A percentile compares a stretch with the other conserved stretches of the same genome.
Evolutionary conservation across 2,329 filamentous ascomycete genomes (phyloP).

Genomic region (Chrysosporium queenslandicum): DNA sequence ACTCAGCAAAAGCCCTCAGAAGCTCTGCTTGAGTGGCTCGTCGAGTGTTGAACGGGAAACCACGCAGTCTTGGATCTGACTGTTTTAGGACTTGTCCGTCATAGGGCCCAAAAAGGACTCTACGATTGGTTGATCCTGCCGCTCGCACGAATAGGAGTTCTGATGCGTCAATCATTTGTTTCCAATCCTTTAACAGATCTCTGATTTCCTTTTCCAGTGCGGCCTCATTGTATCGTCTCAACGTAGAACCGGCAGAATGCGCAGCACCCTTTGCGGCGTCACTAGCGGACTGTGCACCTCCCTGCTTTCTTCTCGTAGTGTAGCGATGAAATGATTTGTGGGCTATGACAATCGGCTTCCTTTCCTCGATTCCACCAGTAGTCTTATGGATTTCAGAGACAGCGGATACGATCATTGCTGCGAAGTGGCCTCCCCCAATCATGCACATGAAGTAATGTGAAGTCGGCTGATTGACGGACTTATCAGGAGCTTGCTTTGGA

Average conservation of each 20-base stretch:
- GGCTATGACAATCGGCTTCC: constrained; percentile 76
- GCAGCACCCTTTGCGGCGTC: constrained; percentile 89
- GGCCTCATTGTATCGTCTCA: constrained; percentile 89
- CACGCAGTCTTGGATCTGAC: constrained; percentile 69
- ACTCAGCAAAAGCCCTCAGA: constrained; percentile 86
- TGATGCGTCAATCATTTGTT: constrained; percentile 67
- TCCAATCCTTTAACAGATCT: constrained; percentile 73
- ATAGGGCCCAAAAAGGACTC: constrained; percentile 82
- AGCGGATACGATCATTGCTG: constrained; percentile 87
- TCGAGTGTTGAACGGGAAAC: constrained; percentile 87
- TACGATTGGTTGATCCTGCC: constrained; percentile 73
- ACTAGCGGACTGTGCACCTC: constrained; percentile 86
- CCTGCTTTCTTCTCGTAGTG: constrained; percentile 90
- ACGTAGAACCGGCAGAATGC: constrained; percentile 80
- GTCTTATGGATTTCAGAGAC: constrained; percentile 68
- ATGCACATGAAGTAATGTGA: constrained; percentile 95
- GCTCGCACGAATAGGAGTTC: constrained; percentile 83
- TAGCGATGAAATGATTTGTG: constrained; percentile 98
- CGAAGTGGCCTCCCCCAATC: constrained; percentile 97
- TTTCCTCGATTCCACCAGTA: constrained; percentile 60
- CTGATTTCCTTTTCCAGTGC: constrained; percentile 84
- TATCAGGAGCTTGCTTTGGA: constrained; percentile 35
- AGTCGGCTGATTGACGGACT: constrained; percentile 55
- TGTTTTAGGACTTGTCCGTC: constrained; percentile 72
- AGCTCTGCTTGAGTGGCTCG: constrained; percentile 88